Evolutionary conservation across 768 basidiomycete species (phyloP).

Genomic region (Collybia nuda): DNA sequence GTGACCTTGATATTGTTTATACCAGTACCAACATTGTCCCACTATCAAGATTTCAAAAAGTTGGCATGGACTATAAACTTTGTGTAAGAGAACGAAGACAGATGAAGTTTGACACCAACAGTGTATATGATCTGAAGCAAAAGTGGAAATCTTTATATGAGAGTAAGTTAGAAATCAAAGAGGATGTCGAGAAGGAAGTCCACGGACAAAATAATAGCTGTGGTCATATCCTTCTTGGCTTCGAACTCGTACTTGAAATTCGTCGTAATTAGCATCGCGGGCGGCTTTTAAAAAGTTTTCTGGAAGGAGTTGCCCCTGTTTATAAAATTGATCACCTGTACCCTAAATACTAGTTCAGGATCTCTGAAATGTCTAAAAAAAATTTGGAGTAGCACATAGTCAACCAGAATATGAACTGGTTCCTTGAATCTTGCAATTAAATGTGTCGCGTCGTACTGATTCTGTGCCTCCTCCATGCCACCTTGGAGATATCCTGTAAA

Average conservation of each 20-base stretch:
- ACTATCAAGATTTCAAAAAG: conserved; percentile 68
- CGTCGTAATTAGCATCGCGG: conserved; percentile 68
- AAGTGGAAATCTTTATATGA: conserved; percentile 74
- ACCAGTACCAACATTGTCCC: neutral
- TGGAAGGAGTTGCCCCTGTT: conserved; percentile 85
- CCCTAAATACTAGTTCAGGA: conserved; percentile 44
- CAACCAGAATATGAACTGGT: conserved; percentile 78
- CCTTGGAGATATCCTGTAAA: conserved; percentile 83
- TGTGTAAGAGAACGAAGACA: conserved; percentile 2
- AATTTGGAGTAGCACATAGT: conserved; percentile 61
- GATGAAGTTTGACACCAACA: conserved; percentile 50
- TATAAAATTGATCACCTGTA: conserved; percentile 78
- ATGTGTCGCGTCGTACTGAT: conserved; percentile 80
- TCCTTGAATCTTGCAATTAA: conserved; percentile 65
- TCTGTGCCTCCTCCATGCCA: conserved; percentile 73
- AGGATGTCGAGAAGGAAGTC: neutral
- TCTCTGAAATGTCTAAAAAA: neutral
- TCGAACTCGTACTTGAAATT: conserved; percentile 75
- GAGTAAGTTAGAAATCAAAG: neutral
- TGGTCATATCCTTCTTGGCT: conserved; percentile 86
- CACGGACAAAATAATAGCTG: conserved; percentile 79
- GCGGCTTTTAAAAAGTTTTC: conserved; percentile 85
- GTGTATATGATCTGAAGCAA: conserved; percentile 85
- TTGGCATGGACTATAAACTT: conserved; percentile 75
- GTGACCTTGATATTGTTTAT: conserved; percentile 2